phyloP scores from a whole-genome alignment of 1,284 basidiomycete species.

The Leccinum griseonigrum region DNA sequence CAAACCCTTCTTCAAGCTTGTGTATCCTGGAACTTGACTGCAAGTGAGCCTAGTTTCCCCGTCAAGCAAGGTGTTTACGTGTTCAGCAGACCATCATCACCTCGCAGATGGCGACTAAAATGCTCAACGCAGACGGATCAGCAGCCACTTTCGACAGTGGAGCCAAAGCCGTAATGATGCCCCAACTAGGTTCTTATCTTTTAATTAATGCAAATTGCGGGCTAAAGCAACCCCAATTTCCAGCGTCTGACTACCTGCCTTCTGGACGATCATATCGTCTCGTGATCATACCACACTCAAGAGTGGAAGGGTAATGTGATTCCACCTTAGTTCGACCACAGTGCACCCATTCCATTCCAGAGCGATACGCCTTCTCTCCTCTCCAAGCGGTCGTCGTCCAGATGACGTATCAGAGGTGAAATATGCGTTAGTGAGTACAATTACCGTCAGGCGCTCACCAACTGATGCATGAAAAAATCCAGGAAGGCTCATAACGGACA shows the following conservation, averaged over 20 bases:
- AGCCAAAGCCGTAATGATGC: conserved; percentile 58
- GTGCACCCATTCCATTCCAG: conserved; percentile 22
- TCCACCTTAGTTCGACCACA: conserved; percentile 14
- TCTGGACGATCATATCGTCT: conserved; percentile 34
- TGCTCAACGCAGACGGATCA: conserved; percentile 59
- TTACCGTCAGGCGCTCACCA: conserved; percentile 19
- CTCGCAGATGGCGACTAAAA: conserved; percentile 66
- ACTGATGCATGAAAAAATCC: conserved; percentile 11
- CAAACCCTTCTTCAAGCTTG: conserved; percentile 49
- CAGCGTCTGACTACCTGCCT: conserved; percentile 37
- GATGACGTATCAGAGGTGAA: conserved; percentile 20
- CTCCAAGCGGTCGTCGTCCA: conserved; percentile 21
- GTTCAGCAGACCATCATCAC: conserved; percentile 55
- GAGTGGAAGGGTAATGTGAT: conserved; percentile 31
- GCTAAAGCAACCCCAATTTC: conserved; percentile 11
- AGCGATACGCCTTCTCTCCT: conserved; percentile 31
- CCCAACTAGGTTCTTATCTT: conserved; percentile 51
- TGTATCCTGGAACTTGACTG: conserved; percentile 50
- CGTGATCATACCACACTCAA: conserved; percentile 27
- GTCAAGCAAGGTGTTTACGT: conserved; percentile 4
- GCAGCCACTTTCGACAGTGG: conserved; percentile 63
- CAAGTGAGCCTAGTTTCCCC: conserved; percentile 27
- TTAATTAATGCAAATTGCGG: conserved; percentile 4
- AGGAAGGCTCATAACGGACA: conserved; percentile 26
- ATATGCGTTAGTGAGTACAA: conserved; percentile 28